Evolutionary conservation across 2,329 filamentous ascomycete species (phyloP), one percentile per base, ranked within the genome.

Genomic region (Chrysoporthe puriensis): DNA sequence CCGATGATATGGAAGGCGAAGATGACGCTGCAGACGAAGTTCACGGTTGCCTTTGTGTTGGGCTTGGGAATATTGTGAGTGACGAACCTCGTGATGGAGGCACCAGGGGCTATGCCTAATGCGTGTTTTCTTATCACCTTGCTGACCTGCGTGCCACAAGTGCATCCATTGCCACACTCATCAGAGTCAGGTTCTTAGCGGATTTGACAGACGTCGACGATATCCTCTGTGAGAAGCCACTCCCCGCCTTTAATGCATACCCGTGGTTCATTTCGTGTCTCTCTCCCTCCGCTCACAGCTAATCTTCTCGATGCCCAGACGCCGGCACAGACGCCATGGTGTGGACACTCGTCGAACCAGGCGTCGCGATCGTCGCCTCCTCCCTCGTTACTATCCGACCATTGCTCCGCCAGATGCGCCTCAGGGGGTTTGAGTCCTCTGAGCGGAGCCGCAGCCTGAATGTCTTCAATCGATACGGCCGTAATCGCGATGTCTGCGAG

Each of bases 271-370:
- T 9, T 13, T 16, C 5, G 1, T 11, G n/a, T 42, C n/a, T 44
- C 26, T 14, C 1, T 3, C n/a, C 7, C 4, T 42, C 7, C 18
- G 32, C 43, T 18, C 57, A 6, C 6, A 6, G 11, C 61, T 63
- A 21, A 61, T 46, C 46, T 54, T 44, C 32, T 60, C 54, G 48
- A 21, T 9, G 21, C 21, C 11, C 26, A 85, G 83, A 79, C 73
- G 78, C 79, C 63, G 82, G 80, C 32, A 86, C 84, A 4, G 78
- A 85, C 68, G 80, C 84, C 46, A 84, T 85, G 80, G 79, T 86
- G 7, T 87, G 85, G 85, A 86, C 84, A 11, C 76, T 87, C n/a
- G 77, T 87, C 64, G 85, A 87, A 72, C 84, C 85, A 1, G 85
- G 84, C 6, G 81, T 87, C 32, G 85, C 84, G 68, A 87, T 87